These are phyloP conservation scores for Trichosanthes truncata DNA, from an alignment of 306 rosid genomes.

Conservation along the genomic window DNA sequence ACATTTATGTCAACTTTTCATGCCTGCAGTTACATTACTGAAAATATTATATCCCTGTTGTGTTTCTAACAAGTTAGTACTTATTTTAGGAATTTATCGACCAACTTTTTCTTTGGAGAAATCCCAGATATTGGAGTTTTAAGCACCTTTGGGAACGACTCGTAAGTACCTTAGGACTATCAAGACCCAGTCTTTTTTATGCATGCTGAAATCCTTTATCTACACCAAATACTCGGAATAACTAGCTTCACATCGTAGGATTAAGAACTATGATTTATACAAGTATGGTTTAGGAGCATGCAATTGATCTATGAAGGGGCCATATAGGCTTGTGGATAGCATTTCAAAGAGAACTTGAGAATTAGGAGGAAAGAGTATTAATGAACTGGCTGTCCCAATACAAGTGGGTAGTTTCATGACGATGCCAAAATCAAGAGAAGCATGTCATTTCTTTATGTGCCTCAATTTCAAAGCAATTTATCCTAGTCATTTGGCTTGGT, in stretches of 20 bases:
- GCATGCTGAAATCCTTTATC: neutral
- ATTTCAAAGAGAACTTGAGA: neutral
- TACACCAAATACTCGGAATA: neutral
- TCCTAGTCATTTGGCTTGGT: neutral
- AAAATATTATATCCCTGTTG: neutral
- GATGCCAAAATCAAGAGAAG: neutral
- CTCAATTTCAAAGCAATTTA: neutral
- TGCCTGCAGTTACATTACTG: neutral
- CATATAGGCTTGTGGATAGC: neutral
- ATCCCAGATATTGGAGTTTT: slow-evolving; percentile 86
- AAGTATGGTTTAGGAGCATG: neutral
- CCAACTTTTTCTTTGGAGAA: slow-evolving; percentile 88
- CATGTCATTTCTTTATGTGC: neutral
- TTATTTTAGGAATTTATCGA: slow-evolving; percentile 76
- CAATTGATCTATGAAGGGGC: neutral
- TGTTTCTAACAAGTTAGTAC: slow-evolving; percentile 5
- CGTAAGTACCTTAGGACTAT: slow-evolving; percentile 42
- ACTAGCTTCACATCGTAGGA: neutral
- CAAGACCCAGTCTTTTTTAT: neutral
- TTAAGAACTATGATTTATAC: neutral
- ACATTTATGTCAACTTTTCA: neutral
- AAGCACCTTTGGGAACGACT: slow-evolving; percentile 62
- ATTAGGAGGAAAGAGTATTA: neutral
- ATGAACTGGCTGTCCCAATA: neutral
- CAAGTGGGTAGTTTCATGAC: neutral